Evolutionary conservation across 176 grass and related monocot genomes (phyloP).

Genomic region (Alloteropsis semialata): DNA sequence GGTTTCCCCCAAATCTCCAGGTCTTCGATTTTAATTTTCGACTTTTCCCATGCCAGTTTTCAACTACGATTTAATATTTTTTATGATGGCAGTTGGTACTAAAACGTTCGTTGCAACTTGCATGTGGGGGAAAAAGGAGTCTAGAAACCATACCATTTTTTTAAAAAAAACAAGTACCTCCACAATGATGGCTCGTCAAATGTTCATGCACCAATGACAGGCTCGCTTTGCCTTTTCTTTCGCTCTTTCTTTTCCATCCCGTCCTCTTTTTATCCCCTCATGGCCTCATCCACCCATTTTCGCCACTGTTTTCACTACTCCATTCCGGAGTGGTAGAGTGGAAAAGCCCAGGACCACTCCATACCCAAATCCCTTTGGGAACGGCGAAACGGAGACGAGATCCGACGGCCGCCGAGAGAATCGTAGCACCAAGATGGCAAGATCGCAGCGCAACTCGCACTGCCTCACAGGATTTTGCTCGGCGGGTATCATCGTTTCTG

Average conservation of each 20-base stretch:
- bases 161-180: background rate
- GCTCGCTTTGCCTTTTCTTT: background rate
- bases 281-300: background rate
- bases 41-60: background rate
- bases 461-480: background rate
- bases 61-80: background rate
- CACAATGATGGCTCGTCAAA: background rate
- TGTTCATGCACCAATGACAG: conserved; percentile 30
- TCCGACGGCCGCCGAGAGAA: background rate
- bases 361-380: background rate
- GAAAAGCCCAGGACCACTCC: background rate
- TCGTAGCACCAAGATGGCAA: background rate
- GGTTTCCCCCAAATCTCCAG: background rate
- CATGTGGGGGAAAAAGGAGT: no score
- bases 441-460: background rate
- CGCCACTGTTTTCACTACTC: background rate
- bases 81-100: no score
- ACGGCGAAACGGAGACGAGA: background rate
- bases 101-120: background rate
- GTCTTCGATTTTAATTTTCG: background rate
- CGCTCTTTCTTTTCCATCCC: background rate
- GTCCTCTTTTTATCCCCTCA: background rate
- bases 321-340: background rate
- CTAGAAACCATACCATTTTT: background rate
- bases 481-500: background rate